phyloP scores from a whole-genome alignment of 306 rosid genomes.

The Purshia tridentata region DNA sequence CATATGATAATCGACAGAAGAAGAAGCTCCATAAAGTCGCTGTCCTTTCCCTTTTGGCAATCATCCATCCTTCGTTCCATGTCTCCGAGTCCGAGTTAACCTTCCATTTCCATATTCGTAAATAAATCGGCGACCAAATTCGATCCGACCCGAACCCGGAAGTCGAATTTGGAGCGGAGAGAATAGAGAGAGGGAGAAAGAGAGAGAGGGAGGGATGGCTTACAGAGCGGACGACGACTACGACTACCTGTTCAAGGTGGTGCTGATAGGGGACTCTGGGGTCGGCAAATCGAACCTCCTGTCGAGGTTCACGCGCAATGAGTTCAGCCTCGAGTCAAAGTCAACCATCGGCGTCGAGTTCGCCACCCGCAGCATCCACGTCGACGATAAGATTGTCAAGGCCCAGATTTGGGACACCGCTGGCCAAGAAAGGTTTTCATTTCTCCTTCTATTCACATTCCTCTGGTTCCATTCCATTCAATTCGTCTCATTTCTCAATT shows the following conservation, averaged over 20 bases:
- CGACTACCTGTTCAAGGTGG: constrained; percentile 59
- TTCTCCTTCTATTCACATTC: not conserved
- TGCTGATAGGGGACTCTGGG: constrained; percentile 57
- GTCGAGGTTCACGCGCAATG: constrained; percentile 56
- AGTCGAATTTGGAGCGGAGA: not conserved
- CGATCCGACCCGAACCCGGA: constrained; percentile 13
- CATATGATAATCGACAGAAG: not conserved
- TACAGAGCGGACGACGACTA: constrained; percentile 57
- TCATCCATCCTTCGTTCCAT: not conserved
- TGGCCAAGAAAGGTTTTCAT: constrained; percentile 49
- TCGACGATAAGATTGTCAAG: constrained; percentile 52
- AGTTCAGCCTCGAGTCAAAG: constrained; percentile 58
- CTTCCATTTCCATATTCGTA: not conserved
- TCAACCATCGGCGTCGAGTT: constrained; percentile 60
- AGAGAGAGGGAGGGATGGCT: constrained; percentile 20
- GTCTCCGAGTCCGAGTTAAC: constrained; percentile 5
- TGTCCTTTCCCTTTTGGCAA: not conserved
- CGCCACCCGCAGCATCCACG: constrained; percentile 51
- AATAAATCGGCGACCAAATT: constrained; percentile 9
- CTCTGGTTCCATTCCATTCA: not conserved
- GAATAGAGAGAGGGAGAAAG: constrained; percentile 5
- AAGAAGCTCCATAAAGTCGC: not conserved
- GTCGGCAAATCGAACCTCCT: constrained; percentile 58
- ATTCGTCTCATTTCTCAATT: not conserved
- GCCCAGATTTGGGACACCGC: constrained; percentile 75